phyloP scores from a whole-genome alignment of 208 protist genomes.

The Crithidia sp. region DNA sequence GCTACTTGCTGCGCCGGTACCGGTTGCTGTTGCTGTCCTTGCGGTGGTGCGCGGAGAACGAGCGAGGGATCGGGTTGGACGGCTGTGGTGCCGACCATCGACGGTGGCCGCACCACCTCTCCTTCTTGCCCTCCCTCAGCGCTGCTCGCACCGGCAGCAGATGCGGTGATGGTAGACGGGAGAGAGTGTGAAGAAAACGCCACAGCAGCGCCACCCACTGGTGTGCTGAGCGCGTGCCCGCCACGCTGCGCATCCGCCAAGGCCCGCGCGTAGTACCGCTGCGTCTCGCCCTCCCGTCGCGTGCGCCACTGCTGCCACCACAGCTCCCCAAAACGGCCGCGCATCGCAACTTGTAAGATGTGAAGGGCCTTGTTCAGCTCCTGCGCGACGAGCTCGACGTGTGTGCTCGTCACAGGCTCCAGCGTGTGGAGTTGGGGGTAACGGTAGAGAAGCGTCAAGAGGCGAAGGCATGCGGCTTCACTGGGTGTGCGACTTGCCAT shows the following conservation, averaged over 20 bases:
- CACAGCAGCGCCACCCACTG: not conserved
- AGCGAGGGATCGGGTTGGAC: slow-evolving; percentile 13
- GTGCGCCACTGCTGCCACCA: slow-evolving; percentile 35
- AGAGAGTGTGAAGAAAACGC: not conserved
- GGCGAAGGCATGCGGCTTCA: slow-evolving; percentile 35
- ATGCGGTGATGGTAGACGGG: not conserved
- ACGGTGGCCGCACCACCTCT: not conserved
- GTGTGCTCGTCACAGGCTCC: slow-evolving; percentile 26
- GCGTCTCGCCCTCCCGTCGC: slow-evolving; percentile 31
- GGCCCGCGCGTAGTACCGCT: slow-evolving; percentile 40
- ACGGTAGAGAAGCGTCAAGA: slow-evolving; percentile 39
- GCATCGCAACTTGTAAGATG: slow-evolving; percentile 39
- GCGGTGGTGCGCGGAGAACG: not conserved
- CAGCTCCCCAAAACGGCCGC: slow-evolving; percentile 19
- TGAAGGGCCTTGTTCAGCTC: slow-evolving; percentile 65
- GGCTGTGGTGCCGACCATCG: slow-evolving; percentile 2
- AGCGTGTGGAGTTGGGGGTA: slow-evolving; percentile 40
- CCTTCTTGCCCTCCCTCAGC: not conserved
- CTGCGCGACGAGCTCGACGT: slow-evolving; percentile 37
- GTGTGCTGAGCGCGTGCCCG: not conserved
- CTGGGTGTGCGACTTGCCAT: slow-evolving; percentile 12
- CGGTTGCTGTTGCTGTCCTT: too few species aligned
- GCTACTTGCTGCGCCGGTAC: not conserved
- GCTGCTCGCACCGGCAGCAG: not conserved
- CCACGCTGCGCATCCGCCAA: slow-evolving; percentile 38